Evolutionary conservation across 2,329 filamentous ascomycete genomes (phyloP).

Genomic region (Botryosphaeria dothidea): DNA sequence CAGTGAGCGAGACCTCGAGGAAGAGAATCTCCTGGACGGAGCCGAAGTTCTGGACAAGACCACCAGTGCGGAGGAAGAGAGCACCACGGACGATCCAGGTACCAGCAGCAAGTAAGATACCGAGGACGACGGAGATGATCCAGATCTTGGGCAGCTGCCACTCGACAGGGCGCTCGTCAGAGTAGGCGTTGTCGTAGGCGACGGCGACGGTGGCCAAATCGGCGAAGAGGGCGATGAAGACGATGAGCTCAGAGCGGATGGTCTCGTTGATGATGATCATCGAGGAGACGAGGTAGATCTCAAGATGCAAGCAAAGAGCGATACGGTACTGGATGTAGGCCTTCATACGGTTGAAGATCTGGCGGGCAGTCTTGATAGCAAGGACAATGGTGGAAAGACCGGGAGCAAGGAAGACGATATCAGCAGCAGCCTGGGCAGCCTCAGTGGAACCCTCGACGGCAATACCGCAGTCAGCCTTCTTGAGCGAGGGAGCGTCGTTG

Average conservation of each 20-base stretch:
- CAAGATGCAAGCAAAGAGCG: slow-evolving; percentile 70
- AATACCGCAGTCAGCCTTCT: slow-evolving; percentile 75
- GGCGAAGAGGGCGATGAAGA: slow-evolving; percentile 78
- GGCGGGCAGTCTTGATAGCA: slow-evolving; percentile 72
- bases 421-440: slow-evolving; percentile 70
- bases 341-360: slow-evolving; percentile 80
- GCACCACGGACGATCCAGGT: slow-evolving; percentile 75
- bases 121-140: slow-evolving; percentile 71
- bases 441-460: slow-evolving; percentile 72
- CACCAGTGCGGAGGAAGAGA: slow-evolving; percentile 68
- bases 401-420: slow-evolving; percentile 74
- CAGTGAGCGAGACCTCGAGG: slow-evolving; percentile 54
- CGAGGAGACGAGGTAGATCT: slow-evolving; percentile 74
- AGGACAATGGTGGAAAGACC: slow-evolving; percentile 71
- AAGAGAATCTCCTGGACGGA: slow-evolving; percentile 69
- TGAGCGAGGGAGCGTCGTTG: slow-evolving; percentile 72
- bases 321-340: slow-evolving; percentile 77
- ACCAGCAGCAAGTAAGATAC: slow-evolving; percentile 65
- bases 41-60: slow-evolving; percentile 74
- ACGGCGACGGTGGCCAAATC: slow-evolving; percentile 78
- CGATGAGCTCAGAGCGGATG: slow-evolving; percentile 69
- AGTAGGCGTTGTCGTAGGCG: slow-evolving; percentile 78
- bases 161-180: slow-evolving; percentile 72
- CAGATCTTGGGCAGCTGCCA: slow-evolving; percentile 83
- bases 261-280: slow-evolving; percentile 83